These are phyloP conservation scores for Fusarium sp. DNA, from an alignment of 2,329 filamentous ascomycete genomes.

Conservation along the genomic window DNA sequence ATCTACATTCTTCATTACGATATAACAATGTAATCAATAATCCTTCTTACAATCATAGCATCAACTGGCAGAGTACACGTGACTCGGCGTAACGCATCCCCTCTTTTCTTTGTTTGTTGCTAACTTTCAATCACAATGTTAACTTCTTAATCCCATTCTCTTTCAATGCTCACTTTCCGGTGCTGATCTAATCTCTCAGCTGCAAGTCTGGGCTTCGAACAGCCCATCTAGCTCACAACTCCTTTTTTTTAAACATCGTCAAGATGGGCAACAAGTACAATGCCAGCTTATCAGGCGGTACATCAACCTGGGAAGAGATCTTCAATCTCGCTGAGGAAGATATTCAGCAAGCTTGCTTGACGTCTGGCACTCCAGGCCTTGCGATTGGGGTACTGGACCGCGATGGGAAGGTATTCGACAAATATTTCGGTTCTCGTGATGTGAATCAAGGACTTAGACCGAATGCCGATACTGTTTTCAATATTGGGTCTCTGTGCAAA, in stretches of 20 bases:
- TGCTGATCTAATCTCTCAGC: too few relatives aligned
- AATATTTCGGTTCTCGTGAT: neutral
- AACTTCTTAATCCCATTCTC: neutral
- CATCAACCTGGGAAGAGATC: neutral
- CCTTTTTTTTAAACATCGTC: rapidly evolving
- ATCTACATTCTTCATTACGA: too few relatives aligned
- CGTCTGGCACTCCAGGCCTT: neutral
- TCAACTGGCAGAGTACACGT: neutral
- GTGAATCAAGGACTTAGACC: rapidly evolving
- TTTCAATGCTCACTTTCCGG: rapidly evolving
- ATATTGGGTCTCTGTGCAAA: neutral
- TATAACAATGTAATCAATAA: too few relatives aligned
- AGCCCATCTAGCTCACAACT: too few relatives aligned
- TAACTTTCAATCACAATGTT: neutral
- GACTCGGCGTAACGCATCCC: neutral
- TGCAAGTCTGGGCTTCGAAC: too few relatives aligned
- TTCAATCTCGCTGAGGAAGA: neutral
- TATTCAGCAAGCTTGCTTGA: neutral
- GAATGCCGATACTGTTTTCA: neutral
- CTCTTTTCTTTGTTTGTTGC: neutral
- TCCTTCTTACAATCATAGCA: neutral
- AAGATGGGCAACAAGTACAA: neutral
- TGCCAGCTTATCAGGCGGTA: rapidly evolving
- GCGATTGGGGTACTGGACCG: rapidly evolving
- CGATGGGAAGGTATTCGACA: neutral